Base-by-base conservation (phyloP, 768 basidiomycete genomes). In the Agrocybe praecox region DNA sequence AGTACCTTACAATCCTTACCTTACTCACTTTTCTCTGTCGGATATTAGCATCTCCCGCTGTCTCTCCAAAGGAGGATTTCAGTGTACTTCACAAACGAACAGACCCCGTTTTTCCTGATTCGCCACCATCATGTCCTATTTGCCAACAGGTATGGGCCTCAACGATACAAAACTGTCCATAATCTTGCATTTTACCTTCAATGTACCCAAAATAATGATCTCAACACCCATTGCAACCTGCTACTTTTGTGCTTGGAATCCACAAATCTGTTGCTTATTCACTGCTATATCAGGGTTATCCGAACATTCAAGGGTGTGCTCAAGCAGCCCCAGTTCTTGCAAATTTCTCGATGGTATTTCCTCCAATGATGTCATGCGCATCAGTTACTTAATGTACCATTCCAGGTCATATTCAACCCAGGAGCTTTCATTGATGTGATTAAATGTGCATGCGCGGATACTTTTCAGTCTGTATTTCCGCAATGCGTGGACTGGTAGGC, bases 401-500 rank as follows among this genome's bases (percentile, higher is more conserved):
- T 18, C 21, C 42, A 88, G 86, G 75, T 88, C 60, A 78, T 88
- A 45, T 82, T 83, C 62, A 86, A 87, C 59, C 87, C 87, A 1
- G 80, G 82, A 24, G 81, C 80, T 1, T 87, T 87, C 69, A 74
- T 87, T 58, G 77, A 80, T 61, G 75, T 85, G 45, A 86, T 88
- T 65, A 77, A 82, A 69, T 88, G 87, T 69, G 77, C 85, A 5
- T 89, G 88, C 64, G 73, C 77, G 2, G 74, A 77, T 54, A 74
- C 74, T 0, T 77, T 76, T 60, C 75, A 78, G 60, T 66, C 77
- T 18, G 73, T 67, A 3, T 79, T 80, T 69, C 86, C 86, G 34
- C 85, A 88, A 74, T 89, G 86, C 57, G 84, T 84, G 36, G 86
- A 88, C 64, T 88, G 87, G 84, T 86, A 49, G 42, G 75, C 42